phyloP scores from a whole-genome alignment of 371 early-diverging fungal genomes.

The Blakeslea trispora region DNA sequence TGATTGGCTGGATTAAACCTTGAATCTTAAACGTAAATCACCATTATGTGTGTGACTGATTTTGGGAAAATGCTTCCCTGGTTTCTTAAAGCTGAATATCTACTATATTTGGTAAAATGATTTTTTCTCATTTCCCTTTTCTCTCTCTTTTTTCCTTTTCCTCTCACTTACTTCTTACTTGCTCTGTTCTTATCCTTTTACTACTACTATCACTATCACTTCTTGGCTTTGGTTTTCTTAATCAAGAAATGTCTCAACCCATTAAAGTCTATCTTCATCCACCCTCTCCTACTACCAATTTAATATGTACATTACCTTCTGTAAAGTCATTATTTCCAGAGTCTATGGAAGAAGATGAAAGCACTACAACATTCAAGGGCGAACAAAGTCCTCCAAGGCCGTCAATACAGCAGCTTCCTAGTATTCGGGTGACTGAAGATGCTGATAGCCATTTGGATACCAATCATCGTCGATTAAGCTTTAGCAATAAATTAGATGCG shows the following conservation, averaged over 20 bases:
- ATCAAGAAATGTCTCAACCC: constrained; percentile 10
- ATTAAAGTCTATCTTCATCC: constrained; percentile 26
- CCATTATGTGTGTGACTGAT: not conserved
- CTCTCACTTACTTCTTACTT: not conserved
- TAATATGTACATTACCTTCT: constrained; percentile 14
- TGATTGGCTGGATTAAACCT: no score
- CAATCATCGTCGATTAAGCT: not conserved
- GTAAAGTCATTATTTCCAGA: constrained; percentile 16
- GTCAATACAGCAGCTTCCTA: constrained; percentile 5
- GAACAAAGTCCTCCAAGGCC: not conserved
- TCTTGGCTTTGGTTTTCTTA: not conserved
- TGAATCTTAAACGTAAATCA: no score
- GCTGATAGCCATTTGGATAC: not conserved
- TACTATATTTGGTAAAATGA: constrained; percentile 10
- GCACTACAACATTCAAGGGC: not conserved
- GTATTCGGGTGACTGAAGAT: constrained; percentile 11
- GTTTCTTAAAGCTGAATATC: constrained; percentile 9
- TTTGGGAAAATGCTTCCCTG: constrained; percentile 13
- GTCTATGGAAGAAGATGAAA: constrained; percentile 4
- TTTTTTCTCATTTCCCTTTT: no score
- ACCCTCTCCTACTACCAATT: constrained; percentile 18
- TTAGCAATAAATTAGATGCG: constrained; percentile 10
- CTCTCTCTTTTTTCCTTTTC: no score
- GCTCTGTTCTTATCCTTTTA: constrained; percentile 4
- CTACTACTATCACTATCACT: not conserved